Conservation (phyloP, 768 basidiomycete species). For the Lactifluus rugatus region DNA sequence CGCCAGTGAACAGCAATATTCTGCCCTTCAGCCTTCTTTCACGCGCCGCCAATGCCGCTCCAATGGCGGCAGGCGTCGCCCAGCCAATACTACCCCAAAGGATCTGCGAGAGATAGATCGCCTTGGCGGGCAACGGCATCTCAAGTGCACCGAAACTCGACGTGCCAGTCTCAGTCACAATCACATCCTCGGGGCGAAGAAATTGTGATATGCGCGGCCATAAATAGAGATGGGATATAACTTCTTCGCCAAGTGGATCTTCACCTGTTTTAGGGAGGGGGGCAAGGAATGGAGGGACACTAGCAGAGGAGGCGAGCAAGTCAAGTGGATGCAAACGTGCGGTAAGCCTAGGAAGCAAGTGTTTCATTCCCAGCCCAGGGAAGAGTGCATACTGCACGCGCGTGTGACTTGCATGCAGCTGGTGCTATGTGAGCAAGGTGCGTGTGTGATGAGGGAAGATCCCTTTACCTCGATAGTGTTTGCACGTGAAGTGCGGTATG, state of each 20-base stretch:
- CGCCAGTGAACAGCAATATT: constrained; percentile 78
- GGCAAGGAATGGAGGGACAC: constrained; percentile 33
- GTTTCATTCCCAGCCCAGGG: constrained; percentile 64
- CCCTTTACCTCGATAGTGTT: constrained; percentile 51
- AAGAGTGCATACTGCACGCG: constrained; percentile 56
- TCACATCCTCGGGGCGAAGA: constrained; percentile 63
- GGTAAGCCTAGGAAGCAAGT: constrained; percentile 63
- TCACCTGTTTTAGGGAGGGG: constrained; percentile 40
- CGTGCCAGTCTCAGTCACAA: constrained; percentile 85
- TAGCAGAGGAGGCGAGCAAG: constrained; percentile 31
- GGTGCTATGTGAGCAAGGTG: not conserved
- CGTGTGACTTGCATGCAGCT: constrained; percentile 72
- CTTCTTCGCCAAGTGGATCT: constrained; percentile 26
- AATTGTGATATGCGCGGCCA: constrained; percentile 74
- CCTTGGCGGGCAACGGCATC: constrained; percentile 62
- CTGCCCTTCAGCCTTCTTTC: constrained; percentile 48
- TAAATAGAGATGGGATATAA: constrained; percentile 70
- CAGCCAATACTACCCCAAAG: constrained; percentile 92
- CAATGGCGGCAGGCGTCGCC: constrained; percentile 70
- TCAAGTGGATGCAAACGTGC: constrained; percentile 39
- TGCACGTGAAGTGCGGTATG: constrained; percentile 52
- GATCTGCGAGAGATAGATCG: constrained; percentile 62
- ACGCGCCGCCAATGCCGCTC: constrained; percentile 70
- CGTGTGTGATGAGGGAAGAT: not conserved
- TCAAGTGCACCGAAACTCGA: constrained; percentile 81